Evolutionary conservation across 1,139 yeast species (phyloP), one percentile per base, ranked within the genome.

Genomic region (Barnettozyma hawaiiensis): DNA sequence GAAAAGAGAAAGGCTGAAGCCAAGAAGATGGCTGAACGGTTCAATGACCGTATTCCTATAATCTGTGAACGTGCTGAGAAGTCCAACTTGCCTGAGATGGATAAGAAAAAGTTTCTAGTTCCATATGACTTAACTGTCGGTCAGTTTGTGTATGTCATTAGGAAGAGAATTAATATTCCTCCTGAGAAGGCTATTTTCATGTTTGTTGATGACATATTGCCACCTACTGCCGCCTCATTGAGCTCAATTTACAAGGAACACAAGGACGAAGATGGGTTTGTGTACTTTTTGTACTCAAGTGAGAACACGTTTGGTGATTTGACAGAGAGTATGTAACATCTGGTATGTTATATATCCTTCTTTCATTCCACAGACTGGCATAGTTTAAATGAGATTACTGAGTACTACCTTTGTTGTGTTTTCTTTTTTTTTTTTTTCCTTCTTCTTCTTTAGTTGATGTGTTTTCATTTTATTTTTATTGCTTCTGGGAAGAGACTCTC

Each of bases 1-100:
- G 97, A 89, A 64, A 87, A 90, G 69, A 85, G 98, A 73, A 85
- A 86, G 72, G 94, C 96, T 10, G 98, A 92, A 67, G 90, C 97
- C 33, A 80, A 85, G 52, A 80, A 97, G 60, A 92, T 92, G 62
- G 79, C 89, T 51, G 84, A 85, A 59, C 85, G 94, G 64, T 92
- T 90, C 67, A 75, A 78, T 48, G 96, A 92, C 64, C 77, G 98
- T 58, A 87, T 92, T 49, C 98, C 98, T 10, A 97, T 85, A 26
- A 92, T 92, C 59, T 94, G 98, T 66, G 98, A 92, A 69, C 85
- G 90, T 69, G 97, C 92, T 35, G 97, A 90, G 67, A 92, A 92
- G 67, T 84, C 96, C 40, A 97, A 92, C 63, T 86, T 92, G 52
- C 95, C 95, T 42, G 94, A 90, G 56, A 89, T 92, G 61, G 98